These are phyloP conservation scores for Claviceps humidiphila DNA, from an alignment of 2,329 filamentous ascomycete species.

Conservation along the genomic window DNA sequence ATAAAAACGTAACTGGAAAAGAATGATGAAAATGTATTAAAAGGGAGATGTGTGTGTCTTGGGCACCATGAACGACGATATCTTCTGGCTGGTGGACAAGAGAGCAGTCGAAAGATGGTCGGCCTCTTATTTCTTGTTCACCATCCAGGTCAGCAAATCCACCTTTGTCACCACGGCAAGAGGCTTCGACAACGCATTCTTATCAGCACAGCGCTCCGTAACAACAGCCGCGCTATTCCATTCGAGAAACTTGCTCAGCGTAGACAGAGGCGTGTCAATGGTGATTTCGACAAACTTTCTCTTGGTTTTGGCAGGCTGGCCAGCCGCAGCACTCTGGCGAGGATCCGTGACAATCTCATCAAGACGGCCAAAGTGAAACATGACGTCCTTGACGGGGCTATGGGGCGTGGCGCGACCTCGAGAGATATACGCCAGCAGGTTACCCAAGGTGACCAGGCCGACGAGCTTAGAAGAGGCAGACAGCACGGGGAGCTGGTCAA, in stretches of 20 bases:
- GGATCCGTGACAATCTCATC: slow-evolving; percentile 87
- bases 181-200: slow-evolving; percentile 54
- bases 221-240: slow-evolving; percentile 97
- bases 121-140: slow-evolving; percentile 39
- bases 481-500: slow-evolving; percentile 92
- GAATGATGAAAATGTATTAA: background rate
- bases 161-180: slow-evolving; percentile 93
- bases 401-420: slow-evolving; percentile 63
- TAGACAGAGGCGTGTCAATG: slow-evolving; percentile 68
- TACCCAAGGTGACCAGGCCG: slow-evolving; percentile 87
- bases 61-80: too few species aligned
- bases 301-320: slow-evolving; percentile 28
- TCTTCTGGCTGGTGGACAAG: background rate
- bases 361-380: slow-evolving; percentile 89
- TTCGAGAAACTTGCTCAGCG: slow-evolving; percentile 86
- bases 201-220: slow-evolving; percentile 55
- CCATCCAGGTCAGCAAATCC: slow-evolving; percentile 83
- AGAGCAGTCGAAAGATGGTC: background rate
- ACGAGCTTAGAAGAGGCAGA: slow-evolving; percentile 59
- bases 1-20: background rate
- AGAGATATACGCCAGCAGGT: slow-evolving; percentile 82
- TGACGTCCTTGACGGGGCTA: slow-evolving; percentile 70
- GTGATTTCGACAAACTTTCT: slow-evolving; percentile 90
- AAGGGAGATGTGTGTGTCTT: too few species aligned
- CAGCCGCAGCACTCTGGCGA: slow-evolving; percentile 40